Evolutionary conservation across 495 filamentous ascomycete species (phyloP), one percentile per base, ranked within the genome.

Genomic region (Talaromyces trachyspermus): DNA sequence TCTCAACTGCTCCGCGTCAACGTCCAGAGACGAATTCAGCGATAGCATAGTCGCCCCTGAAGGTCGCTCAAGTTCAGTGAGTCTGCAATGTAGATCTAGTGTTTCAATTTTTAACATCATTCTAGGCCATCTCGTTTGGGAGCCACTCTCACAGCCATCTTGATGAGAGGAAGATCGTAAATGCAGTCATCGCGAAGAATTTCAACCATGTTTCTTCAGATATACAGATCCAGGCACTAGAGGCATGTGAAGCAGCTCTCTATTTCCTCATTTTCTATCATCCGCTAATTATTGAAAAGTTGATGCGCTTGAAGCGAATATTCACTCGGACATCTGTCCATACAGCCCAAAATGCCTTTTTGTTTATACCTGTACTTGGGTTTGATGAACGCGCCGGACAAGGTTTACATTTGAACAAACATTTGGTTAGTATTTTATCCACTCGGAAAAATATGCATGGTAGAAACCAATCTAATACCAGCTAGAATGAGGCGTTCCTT

Each of bases 201-300:
- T 79, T 98, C 39, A 78, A 95, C 59, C 59, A 70, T 32, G 85
- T 84, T 2, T 70, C 71, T 22, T 66, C 77, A 18, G 74, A 79
- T 33, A 74, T 96, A n/a, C 92, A 98, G 65, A 81, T 89, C 29
- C 88, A 95, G 57, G 81, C 78, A 22, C 75, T 98, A 22, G 91
- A 88, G 68, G 79, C 83, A 62, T 30, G 52, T 5, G 15, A 8
- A 14, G 5, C 10, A n/a, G 11, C 8, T 22, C 1, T 25, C 17
- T 23, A 11, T 23, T 19, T 26, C 0, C 11, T 9, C 12, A 11
- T 10, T 26, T 9, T 32, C 36, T 48, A 19, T 27, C 33, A 9
- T 27, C 50, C 63, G 23, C 65, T 39, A 14, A 47, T 15, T n/a
- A 17, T 5, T 9, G 18, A 46, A 26, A 46, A 95, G 76, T 81